Base-by-base conservation (phyloP, 805 yeast species). In the Nakazawaea siamensis region DNA sequence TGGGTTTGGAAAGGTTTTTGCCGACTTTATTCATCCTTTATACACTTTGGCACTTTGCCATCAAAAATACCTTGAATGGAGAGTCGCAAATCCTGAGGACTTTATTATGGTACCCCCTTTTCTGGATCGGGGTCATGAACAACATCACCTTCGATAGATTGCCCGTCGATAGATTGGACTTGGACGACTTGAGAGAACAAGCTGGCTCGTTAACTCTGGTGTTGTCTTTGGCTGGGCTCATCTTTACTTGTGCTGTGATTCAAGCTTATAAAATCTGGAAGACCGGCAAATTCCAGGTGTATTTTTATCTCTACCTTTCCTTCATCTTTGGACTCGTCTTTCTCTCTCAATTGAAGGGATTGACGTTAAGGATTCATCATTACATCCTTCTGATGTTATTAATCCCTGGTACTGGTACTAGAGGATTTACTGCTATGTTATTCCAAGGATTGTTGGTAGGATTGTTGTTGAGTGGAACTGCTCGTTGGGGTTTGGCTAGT, bases 401-500 rank as follows among this genome's bases (percentile, higher is more conserved):
- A 20, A 63, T 88, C 2, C 95, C 95, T 0, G 97, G 95, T 0
- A 84, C 95, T 27, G 68, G 77, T 3, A 82, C 90, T 0, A 63
- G 75, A 43, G 88, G 92, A 0, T 51, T 71, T 27, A 65, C 83
- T 0, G 87, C 88, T 0, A 63, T 81, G 44, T 47, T 80, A 7
- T 80, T 84, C 50, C 96, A 88, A 52, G 97, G 97, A 2, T 70
- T 90, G 1, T 59, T 90, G 17, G 52, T 85, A 1, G 98, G 97
- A 0, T 61, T 90, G 29, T 67, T 82, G 33, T 64, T 87, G 5
- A 80, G 88, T 16, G 98, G 98, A 0, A 76, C 85, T 2, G 74
- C 94, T 0, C 64, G 94, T 37, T 90, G 98, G 98, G 97, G 92
- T 37, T 77, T 82, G 48, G 97, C 94, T 2, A 77, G 95, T 11